Conservation (phyloP, 164 flowering plant species). For the Protea cynaroides region DNA sequence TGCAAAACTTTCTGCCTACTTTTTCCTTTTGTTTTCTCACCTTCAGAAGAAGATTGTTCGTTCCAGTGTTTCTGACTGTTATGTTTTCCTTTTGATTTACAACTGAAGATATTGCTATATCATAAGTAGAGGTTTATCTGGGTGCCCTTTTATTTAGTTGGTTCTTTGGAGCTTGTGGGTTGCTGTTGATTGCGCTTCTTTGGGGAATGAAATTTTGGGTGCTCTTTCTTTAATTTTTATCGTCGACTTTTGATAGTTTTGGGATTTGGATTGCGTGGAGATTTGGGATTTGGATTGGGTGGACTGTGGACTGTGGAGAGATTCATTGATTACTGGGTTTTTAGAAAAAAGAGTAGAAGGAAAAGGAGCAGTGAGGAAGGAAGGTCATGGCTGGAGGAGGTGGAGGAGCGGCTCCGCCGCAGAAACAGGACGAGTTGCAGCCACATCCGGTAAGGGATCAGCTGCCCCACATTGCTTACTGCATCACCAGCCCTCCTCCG, state of each 20-base stretch:
- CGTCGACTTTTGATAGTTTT: constrained; percentile 13
- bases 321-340: constrained; percentile 4
- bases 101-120: neutral
- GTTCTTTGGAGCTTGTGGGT: too few relatives aligned
- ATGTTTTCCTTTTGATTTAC: constrained; percentile 12
- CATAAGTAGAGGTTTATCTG: neutral
- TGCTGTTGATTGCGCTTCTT: neutral
- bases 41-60: neutral
- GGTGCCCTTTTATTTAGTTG: neutral
- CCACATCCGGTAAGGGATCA: constrained; percentile 79
- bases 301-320: constrained; percentile 9
- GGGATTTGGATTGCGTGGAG: constrained; percentile 12
- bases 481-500: constrained; percentile 84
- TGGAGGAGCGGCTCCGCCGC: constrained; percentile 54
- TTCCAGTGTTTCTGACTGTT: constrained; percentile 2
- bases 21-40: neutral
- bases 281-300: constrained; percentile 16
- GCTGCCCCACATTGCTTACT: constrained; percentile 58
- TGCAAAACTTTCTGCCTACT: neutral
- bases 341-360: constrained; percentile 8
- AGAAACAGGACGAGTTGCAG: constrained; percentile 57
- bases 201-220: constrained; percentile 19
- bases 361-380: neutral
- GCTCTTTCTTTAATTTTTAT: neutral
- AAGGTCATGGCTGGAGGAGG: constrained; percentile 38